Evolutionary conservation across 805 yeast species (phyloP).

Genomic region (Yamadazyma sp.): DNA sequence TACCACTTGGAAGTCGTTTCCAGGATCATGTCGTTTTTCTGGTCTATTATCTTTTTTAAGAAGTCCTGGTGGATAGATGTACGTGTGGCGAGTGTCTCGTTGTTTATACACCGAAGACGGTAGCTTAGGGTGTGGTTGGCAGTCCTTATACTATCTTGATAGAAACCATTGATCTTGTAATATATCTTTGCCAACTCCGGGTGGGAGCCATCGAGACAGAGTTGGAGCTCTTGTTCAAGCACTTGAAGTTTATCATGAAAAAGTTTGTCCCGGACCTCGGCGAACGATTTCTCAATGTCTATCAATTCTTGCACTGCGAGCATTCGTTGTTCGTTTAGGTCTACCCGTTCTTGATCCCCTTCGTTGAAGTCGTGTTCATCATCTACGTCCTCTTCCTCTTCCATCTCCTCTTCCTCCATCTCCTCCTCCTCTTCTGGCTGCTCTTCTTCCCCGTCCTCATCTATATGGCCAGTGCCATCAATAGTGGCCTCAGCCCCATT

Average conservation of each 20-base stretch:
- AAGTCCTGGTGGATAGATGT: constrained; percentile 83
- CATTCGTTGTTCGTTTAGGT: constrained; percentile 46
- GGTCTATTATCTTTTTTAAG: constrained; percentile 63
- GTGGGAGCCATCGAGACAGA: constrained; percentile 87
- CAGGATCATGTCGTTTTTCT: constrained; percentile 61
- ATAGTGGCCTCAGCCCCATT: neutral
- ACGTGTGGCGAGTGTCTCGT: constrained; percentile 77
- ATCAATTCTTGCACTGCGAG: constrained; percentile 73
- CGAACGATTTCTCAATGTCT: constrained; percentile 82
- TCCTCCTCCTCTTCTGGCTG: constrained; percentile 11
- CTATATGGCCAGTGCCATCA: constrained; percentile 7
- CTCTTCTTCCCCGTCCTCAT: constrained; percentile 13
- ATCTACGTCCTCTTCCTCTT: constrained; percentile 16
- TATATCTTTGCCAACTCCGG: constrained; percentile 81
- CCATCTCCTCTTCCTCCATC: constrained; percentile 19
- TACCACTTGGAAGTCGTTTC: constrained; percentile 88
- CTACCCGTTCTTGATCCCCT: constrained; percentile 20
- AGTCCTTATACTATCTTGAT: constrained; percentile 62
- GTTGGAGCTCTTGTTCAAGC: constrained; percentile 76
- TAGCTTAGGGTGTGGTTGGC: constrained; percentile 50
- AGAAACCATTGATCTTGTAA: constrained; percentile 66
- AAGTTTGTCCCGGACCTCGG: constrained; percentile 76
- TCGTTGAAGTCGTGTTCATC: constrained; percentile 16
- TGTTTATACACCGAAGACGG: constrained; percentile 72
- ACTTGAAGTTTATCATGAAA: constrained; percentile 80